Conservation (phyloP, 352 stramenopile species). For the Pythium brachiatum region DNA sequence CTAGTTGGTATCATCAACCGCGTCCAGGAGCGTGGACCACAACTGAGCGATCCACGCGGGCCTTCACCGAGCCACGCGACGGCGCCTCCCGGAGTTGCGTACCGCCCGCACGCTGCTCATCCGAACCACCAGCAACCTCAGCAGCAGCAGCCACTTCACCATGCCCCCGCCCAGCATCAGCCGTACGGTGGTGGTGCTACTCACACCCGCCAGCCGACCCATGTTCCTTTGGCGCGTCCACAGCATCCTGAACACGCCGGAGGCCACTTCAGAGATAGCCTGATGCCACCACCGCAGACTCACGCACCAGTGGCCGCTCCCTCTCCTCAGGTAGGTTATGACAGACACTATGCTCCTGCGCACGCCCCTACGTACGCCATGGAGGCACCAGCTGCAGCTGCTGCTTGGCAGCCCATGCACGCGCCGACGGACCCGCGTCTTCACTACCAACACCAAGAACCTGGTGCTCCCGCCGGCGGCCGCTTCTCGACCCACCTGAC, state of each 20-base stretch:
- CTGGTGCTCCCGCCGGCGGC: neutral
- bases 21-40: constrained; percentile 53
- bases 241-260: constrained; percentile 8
- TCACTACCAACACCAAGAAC: neutral
- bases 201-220: neutral
- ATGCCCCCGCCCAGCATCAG: constrained; percentile 2
- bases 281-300: neutral
- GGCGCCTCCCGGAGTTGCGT: neutral
- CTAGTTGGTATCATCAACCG: constrained; percentile 84
- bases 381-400: neutral
- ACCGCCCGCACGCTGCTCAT: constrained; percentile 1
- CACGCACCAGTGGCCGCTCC: neutral
- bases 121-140: constrained; percentile 9
- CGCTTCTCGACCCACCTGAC: constrained; percentile 27
- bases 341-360: neutral
- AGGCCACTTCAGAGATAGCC: constrained; percentile 5
- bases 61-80: neutral
- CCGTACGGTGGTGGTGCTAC: neutral
- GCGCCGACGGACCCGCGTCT: neutral
- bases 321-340: constrained; percentile 7
- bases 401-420: constrained; percentile 8
- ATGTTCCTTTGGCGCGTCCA: neutral
- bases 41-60: neutral
- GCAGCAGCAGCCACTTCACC: constrained; percentile 5
- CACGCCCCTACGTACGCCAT: neutral